A percentile compares a stretch with the other conserved stretches of the same genome.
phyloP scores from a whole-genome alignment of 2,329 filamentous ascomycete species.

The Epicoccum nigrum region DNA sequence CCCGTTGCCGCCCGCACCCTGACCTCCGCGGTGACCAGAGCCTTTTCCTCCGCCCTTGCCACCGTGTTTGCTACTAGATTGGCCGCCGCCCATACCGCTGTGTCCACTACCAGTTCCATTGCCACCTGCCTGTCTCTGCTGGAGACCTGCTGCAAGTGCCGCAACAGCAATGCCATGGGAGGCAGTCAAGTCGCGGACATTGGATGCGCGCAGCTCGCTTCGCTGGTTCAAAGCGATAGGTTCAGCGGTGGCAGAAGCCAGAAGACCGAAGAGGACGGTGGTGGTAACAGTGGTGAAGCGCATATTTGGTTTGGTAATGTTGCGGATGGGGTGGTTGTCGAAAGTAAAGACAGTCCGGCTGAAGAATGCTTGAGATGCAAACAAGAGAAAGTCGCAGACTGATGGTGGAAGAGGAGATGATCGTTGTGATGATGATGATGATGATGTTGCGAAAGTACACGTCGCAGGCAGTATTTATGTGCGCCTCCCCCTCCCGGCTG shows the following conservation, averaged over 20 bases:
- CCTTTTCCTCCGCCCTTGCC: not conserved
- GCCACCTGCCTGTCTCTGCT: not conserved
- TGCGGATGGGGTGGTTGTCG: not conserved
- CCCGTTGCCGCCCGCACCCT: not conserved
- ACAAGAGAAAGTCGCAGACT: not conserved
- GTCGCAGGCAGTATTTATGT: not conserved
- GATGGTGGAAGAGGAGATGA: not conserved
- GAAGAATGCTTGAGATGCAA: not conserved
- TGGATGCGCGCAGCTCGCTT: not conserved
- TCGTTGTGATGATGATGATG: slow-evolving; percentile 5
- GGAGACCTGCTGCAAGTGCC: not conserved
- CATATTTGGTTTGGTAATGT: too few relatives aligned
- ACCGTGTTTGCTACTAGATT: not conserved
- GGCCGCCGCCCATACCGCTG: not conserved
- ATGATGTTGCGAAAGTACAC: too few relatives aligned
- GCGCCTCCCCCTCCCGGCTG: too few relatives aligned
- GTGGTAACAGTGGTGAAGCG: slow-evolving; percentile 1
- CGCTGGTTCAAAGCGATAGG: slow-evolving; percentile 3
- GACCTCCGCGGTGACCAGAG: not conserved
- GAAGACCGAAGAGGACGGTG: slow-evolving; percentile 1
- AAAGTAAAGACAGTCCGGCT: not conserved
- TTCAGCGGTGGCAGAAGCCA: slow-evolving; percentile 1
- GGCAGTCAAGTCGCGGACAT: not conserved
- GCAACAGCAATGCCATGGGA: not conserved
- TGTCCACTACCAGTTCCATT: not conserved